Percentiles rank a stretch among this genome's conserved stretches.
These are phyloP conservation scores for Inga oerstediana DNA, from an alignment of 306 rosid genomes.

Conservation along the genomic window DNA sequence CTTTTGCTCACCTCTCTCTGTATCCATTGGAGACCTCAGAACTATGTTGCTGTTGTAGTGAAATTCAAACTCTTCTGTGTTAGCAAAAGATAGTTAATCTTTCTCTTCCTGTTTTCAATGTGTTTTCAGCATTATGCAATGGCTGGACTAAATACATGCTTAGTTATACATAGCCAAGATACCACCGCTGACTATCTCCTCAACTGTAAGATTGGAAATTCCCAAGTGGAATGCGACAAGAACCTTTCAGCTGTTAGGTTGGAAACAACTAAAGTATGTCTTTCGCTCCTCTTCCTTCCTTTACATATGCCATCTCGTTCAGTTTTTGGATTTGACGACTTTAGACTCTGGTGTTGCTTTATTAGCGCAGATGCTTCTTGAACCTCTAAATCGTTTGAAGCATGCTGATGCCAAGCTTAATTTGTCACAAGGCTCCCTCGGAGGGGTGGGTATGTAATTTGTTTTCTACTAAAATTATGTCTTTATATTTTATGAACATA, in stretches of 20 bases:
- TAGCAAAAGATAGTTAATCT: constrained; percentile 10
- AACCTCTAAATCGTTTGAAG: constrained; percentile 79
- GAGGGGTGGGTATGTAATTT: constrained; percentile 85
- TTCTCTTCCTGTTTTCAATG: constrained; percentile 2
- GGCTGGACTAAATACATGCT: constrained; percentile 80
- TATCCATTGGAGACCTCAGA: neutral
- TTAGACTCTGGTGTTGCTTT: constrained; percentile 26
- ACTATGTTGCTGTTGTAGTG: neutral
- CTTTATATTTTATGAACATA: constrained; percentile 20
- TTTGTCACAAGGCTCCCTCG: constrained; percentile 87
- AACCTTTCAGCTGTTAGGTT: constrained; percentile 93
- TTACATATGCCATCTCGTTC: constrained; percentile 7
- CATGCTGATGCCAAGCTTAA: constrained; percentile 84
- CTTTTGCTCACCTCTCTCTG: constrained; percentile 1
- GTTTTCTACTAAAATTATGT: constrained; percentile 24
- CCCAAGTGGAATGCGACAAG: constrained; percentile 58
- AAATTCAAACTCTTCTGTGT: constrained; percentile 18
- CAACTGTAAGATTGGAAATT: constrained; percentile 78
- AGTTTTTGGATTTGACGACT: constrained; percentile 20
- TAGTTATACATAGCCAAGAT: constrained; percentile 88
- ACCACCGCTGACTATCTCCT: constrained; percentile 82
- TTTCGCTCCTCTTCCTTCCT: constrained; percentile 27
- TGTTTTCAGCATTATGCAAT: constrained; percentile 81
- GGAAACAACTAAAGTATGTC: constrained; percentile 87
- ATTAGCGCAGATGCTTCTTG: constrained; percentile 75